Conservation (phyloP, 164 flowering plant species). For the Liriodendron chinense region DNA sequence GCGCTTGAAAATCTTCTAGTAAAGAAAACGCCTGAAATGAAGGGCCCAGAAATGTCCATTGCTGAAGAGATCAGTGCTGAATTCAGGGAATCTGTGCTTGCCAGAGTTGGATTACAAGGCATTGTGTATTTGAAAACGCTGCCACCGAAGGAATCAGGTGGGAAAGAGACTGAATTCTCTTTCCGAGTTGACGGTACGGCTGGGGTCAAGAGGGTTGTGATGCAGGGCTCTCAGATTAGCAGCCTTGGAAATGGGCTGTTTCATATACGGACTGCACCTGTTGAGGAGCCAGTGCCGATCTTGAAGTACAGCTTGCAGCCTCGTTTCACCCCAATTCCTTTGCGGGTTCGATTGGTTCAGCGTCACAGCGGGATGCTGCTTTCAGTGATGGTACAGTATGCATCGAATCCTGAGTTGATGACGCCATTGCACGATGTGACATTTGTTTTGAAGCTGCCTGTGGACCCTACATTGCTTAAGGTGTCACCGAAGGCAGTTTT, state of each 20-base stretch:
- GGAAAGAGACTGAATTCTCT: conserved; percentile 89
- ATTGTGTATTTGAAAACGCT: conserved; percentile 67
- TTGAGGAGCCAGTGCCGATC: conserved; percentile 69
- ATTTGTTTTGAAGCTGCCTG: conserved; percentile 74
- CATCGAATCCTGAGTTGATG: conserved; percentile 70
- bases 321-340: conserved; percentile 72
- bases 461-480: conserved; percentile 80
- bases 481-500: conserved; percentile 89
- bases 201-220: conserved; percentile 71
- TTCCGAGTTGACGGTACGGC: conserved; percentile 70
- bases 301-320: conserved; percentile 86
- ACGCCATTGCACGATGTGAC: conserved; percentile 73
- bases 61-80: conserved; percentile 77
- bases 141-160: conserved; percentile 63
- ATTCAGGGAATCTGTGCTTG: conserved; percentile 87
- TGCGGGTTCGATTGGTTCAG: conserved; percentile 77
- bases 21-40: conserved; percentile 68
- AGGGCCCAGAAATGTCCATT: conserved; percentile 87
- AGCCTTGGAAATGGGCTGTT: conserved; percentile 87
- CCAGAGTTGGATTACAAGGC: conserved; percentile 84
- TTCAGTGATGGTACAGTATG: conserved; percentile 94
- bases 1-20: conserved; percentile 76
- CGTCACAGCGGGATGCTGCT: conserved; percentile 88
- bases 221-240: conserved; percentile 72
- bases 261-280: conserved; percentile 69